These are phyloP conservation scores for Dioscorea zingiberensis DNA, from an alignment of 106 monocot genomes.

Conservation along the genomic window DNA sequence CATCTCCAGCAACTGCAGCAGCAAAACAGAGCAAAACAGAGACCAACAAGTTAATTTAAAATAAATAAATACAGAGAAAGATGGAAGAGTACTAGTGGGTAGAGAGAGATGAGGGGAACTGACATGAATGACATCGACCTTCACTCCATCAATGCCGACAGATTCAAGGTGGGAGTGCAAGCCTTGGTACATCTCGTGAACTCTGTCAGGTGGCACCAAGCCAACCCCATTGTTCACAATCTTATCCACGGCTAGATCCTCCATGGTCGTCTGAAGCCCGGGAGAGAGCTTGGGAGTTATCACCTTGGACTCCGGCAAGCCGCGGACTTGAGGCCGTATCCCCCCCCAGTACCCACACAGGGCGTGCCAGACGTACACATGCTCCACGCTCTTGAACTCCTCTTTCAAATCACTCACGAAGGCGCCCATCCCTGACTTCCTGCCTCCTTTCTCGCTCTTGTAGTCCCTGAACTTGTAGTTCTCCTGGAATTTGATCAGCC, in stretches of 20 bases:
- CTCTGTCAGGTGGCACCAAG: slow-evolving; percentile 48
- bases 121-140: slow-evolving; percentile 92
- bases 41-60: too few species aligned
- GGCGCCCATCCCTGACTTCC: slow-evolving; percentile 33
- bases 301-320: slow-evolving; percentile 47
- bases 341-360: slow-evolving; percentile 96
- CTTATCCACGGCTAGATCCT: slow-evolving; percentile 85
- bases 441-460: slow-evolving; percentile 13
- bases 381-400: slow-evolving; percentile 38
- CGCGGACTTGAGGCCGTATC: slow-evolving; percentile 28
- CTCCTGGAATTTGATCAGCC: slow-evolving; percentile 67
- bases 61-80: not conserved
- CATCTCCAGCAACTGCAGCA: slow-evolving; percentile 85
- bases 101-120: slow-evolving; percentile 7
- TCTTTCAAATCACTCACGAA: slow-evolving; percentile 60
- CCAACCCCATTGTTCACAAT: slow-evolving; percentile 77
- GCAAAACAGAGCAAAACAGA: not conserved
- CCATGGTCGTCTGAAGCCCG: slow-evolving; percentile 73
- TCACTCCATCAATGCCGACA: slow-evolving; percentile 73
- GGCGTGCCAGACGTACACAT: slow-evolving; percentile 93
- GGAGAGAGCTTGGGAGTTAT: slow-evolving; percentile 50
- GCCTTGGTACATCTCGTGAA: slow-evolving; percentile 52
- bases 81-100: not conserved
- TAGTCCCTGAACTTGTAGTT: slow-evolving; percentile 75
- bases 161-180: slow-evolving; percentile 55